Evolutionary conservation across 495 filamentous ascomycete species (phyloP).

Genomic region (Aeminium ludgeri): DNA sequence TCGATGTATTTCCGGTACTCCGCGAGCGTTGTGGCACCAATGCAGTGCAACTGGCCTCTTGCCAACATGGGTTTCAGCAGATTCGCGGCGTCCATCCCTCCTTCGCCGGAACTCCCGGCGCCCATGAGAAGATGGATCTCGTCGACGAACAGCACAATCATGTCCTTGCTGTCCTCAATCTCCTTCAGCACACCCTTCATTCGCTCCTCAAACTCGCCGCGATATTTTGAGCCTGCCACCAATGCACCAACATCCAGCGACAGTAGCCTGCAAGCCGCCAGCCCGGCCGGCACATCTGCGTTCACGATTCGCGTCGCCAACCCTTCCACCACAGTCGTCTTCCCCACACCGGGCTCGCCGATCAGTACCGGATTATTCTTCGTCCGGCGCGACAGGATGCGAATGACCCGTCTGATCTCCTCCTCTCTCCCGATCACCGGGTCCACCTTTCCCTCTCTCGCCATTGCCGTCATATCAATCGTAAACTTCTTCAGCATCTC

Average conservation of each 20-base stretch:
- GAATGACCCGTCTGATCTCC: constrained; percentile 84
- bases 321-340: constrained; percentile 95
- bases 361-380: constrained; percentile 98
- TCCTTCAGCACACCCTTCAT: constrained; percentile 99
- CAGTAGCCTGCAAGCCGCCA: constrained; percentile 84
- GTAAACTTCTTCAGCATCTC: constrained; percentile 96
- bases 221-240: constrained; percentile 92
- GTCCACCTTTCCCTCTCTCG: constrained; percentile 91
- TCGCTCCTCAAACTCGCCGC: constrained; percentile 94
- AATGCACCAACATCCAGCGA: constrained; percentile 89
- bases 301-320: constrained; percentile 93
- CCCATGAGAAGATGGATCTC: constrained; percentile 98
- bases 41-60: constrained; percentile 89
- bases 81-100: constrained; percentile 97
- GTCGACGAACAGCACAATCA: constrained; percentile 93
- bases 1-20: constrained; percentile 99
- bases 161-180: constrained; percentile 89
- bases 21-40: constrained; percentile 82
- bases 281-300: constrained; percentile 81
- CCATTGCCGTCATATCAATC: constrained; percentile 89
- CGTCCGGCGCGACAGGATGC: constrained; percentile 81
- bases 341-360: constrained; percentile 94
- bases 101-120: constrained; percentile 79
- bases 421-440: constrained; percentile 96
- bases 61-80: constrained; percentile 94